These are phyloP conservation scores for Diaporthe velutina DNA, from an alignment of 2,329 filamentous ascomycete genomes.

Conservation along the genomic window DNA sequence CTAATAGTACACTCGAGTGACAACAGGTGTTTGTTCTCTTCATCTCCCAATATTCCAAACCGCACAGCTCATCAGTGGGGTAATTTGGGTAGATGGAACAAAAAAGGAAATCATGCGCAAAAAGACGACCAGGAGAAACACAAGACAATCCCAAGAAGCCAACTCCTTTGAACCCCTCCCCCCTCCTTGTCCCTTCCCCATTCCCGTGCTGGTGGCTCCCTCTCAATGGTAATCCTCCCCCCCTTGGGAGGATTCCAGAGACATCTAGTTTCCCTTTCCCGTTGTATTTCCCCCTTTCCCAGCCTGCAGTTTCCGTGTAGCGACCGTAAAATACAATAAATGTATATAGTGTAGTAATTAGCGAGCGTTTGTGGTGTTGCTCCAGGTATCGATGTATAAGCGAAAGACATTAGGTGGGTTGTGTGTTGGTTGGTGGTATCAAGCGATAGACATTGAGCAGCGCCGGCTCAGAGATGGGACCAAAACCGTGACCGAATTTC, in stretches of 20 bases:
- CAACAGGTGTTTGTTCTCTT: slow-evolving; percentile 11
- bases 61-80: slow-evolving; percentile 13
- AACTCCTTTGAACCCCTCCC: slow-evolving; percentile 9
- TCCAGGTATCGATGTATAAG: slow-evolving; percentile 34
- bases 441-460: slow-evolving; percentile 36
- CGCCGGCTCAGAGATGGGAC: slow-evolving; percentile 29
- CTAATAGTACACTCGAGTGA: slow-evolving; percentile 28
- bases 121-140: neutral
- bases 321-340: slow-evolving; percentile 35
- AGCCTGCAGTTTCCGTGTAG: slow-evolving; percentile 18
- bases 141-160: neutral
- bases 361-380: slow-evolving; percentile 34
- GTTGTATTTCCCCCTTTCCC: neutral
- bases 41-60: neutral
- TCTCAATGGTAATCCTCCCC: too few species aligned
- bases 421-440: slow-evolving; percentile 23
- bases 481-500: slow-evolving; percentile 30
- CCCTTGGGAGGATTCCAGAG: too few species aligned
- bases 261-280: slow-evolving; percentile 33
- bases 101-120: slow-evolving; percentile 5
- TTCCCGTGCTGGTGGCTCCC: neutral
- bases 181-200: neutral
- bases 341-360: slow-evolving; percentile 37
- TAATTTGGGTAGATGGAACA: neutral
- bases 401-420: slow-evolving; percentile 38